These are phyloP conservation scores for Phytophthora megakarya DNA, from an alignment of 352 stramenopile genomes.

Conservation along the genomic window DNA sequence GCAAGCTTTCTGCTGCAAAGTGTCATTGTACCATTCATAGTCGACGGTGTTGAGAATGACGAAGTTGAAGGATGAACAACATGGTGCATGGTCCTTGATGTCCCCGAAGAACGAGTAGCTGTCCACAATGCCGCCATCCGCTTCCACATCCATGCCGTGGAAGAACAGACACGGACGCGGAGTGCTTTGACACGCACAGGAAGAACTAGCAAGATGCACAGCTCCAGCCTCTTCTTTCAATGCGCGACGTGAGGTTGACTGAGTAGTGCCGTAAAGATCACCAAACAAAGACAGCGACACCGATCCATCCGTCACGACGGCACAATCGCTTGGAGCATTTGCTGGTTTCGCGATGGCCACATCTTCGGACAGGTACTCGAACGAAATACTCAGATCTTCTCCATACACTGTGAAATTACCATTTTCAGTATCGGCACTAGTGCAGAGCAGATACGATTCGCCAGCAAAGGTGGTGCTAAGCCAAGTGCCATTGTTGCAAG, in stretches of 20 bases:
- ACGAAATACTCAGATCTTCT: slow-evolving; percentile 45
- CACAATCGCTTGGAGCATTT: slow-evolving; percentile 35
- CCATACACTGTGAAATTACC: slow-evolving; percentile 46
- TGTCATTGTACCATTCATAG: slow-evolving; percentile 60
- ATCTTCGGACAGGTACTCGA: slow-evolving; percentile 36
- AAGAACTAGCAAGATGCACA: slow-evolving; percentile 35
- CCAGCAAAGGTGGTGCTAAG: slow-evolving; percentile 48
- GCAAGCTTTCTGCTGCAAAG: slow-evolving; percentile 46
- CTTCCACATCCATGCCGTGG: slow-evolving; percentile 51
- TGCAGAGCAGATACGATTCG: slow-evolving; percentile 56
- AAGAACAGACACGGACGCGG: slow-evolving; percentile 57
- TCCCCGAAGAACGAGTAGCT: slow-evolving; percentile 52
- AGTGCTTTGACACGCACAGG: slow-evolving; percentile 41
- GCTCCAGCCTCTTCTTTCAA: slow-evolving; percentile 29
- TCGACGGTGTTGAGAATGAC: slow-evolving; percentile 55
- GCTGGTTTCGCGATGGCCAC: slow-evolving; percentile 32
- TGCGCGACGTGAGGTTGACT: slow-evolving; percentile 19
- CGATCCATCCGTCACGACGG: slow-evolving; percentile 22
- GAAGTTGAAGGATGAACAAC: slow-evolving; percentile 58
- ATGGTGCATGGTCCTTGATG: slow-evolving; percentile 54
- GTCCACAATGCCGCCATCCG: slow-evolving; percentile 39
- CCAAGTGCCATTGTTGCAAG: slow-evolving; percentile 42
- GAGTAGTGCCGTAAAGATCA: slow-evolving; percentile 33
- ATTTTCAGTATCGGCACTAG: slow-evolving; percentile 20
- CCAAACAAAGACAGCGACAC: slow-evolving; percentile 35